Evolutionary conservation across 2,329 filamentous ascomycete genomes (phyloP).

Genomic region (Fusarium xyrophilum): DNA sequence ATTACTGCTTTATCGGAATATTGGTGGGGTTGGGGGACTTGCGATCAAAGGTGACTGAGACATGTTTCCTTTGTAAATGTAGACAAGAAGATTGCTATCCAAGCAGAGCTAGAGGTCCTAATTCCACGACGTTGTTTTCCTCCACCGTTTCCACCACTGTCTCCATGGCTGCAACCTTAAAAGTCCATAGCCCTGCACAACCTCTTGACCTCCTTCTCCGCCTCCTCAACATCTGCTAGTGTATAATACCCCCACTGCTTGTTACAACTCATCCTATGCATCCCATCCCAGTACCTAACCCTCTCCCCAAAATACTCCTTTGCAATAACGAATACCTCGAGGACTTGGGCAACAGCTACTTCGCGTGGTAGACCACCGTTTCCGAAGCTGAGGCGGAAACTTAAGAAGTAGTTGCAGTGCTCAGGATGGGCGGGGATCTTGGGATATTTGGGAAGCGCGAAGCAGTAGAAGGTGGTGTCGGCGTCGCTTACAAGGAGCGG

Average conservation of each 20-base stretch:
- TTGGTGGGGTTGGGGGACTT: not conserved
- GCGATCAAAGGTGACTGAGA: not conserved
- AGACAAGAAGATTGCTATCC: no score
- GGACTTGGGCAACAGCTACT: not conserved
- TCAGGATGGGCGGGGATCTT: not conserved
- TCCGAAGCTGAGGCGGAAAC: not conserved
- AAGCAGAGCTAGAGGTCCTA: not conserved
- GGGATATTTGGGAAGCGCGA: not conserved
- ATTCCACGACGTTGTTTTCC: not conserved
- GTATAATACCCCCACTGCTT: conserved; percentile 6
- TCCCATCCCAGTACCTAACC: not conserved
- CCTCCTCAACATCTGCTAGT: not conserved
- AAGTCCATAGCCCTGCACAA: not conserved
- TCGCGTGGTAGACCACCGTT: rapidly evolving
- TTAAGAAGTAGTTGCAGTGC: not conserved
- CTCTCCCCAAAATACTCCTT: not conserved
- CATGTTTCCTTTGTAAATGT: not conserved
- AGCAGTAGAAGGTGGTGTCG: not conserved
- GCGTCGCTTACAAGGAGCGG: not conserved
- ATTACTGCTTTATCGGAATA: rapidly evolving
- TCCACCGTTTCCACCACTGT: not conserved
- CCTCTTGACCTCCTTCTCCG: not conserved
- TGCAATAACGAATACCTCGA: not conserved
- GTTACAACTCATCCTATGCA: not conserved
- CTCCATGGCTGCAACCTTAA: not conserved